phyloP scores from a whole-genome alignment of 2,329 filamentous ascomycete genomes.

The Arthrobotrys pseudoclavata region DNA sequence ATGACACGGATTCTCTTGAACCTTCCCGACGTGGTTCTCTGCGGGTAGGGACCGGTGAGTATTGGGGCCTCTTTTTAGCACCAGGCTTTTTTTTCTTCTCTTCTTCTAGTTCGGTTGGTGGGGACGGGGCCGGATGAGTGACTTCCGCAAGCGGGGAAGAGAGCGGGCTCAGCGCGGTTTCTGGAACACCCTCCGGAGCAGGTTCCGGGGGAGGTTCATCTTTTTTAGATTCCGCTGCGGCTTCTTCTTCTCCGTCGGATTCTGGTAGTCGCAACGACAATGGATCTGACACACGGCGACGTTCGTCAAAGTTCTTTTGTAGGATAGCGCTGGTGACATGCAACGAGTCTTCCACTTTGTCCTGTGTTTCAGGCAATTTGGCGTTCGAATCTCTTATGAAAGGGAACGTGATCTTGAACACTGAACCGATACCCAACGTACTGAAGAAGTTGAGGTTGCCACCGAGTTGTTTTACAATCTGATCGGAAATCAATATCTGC shows the following conservation, averaged over 20 bases:
- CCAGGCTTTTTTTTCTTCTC: background rate
- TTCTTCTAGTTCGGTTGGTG: conserved; percentile 7
- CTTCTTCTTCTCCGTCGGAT: conserved; percentile 52
- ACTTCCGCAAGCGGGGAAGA: conserved; percentile 10
- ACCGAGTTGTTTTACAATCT: conserved; percentile 58
- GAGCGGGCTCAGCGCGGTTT: background rate
- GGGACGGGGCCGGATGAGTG: conserved; percentile 39
- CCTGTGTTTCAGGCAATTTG: conserved; percentile 26
- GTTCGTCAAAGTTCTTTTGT: conserved; percentile 52
- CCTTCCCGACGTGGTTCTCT: conserved; percentile 41
- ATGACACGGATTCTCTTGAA: conserved; percentile 51
- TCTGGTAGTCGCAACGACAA: conserved; percentile 50
- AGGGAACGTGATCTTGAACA: conserved; percentile 58
- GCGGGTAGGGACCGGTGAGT: conserved; percentile 39
- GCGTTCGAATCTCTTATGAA: conserved; percentile 37
- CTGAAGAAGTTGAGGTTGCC: conserved; percentile 56
- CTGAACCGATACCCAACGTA: conserved; percentile 49
- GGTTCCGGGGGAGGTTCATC: background rate
- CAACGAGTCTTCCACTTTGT: conserved; percentile 49
- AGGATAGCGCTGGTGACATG: conserved; percentile 51
- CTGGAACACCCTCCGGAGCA: background rate
- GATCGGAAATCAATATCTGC: background rate
- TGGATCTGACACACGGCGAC: conserved; percentile 49
- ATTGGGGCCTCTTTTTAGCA: conserved; percentile 48
- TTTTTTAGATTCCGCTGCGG: background rate